These are phyloP conservation scores for Ganoderma leucocontextum DNA, from an alignment of 1,284 basidiomycete species.

Conservation along the genomic window DNA sequence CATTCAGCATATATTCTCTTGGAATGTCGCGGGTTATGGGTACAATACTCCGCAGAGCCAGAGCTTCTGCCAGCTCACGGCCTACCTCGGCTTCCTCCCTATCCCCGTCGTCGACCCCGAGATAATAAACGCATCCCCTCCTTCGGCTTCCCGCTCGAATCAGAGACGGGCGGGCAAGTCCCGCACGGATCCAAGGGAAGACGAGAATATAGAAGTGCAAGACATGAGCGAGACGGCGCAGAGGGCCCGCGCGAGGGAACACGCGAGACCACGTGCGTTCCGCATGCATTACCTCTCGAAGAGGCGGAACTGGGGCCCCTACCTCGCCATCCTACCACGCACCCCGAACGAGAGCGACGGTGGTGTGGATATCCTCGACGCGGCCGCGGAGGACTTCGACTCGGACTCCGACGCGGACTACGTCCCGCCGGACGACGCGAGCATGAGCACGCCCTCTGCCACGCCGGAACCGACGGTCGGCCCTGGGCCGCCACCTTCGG, in stretches of 20 bases:
- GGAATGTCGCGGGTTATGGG: slow-evolving; percentile 38
- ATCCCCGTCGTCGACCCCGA: slow-evolving; percentile 14
- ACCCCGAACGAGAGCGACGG: background rate
- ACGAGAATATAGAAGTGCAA: background rate
- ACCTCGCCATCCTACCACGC: slow-evolving; percentile 37
- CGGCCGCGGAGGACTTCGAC: slow-evolving; percentile 21
- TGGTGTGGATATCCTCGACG: slow-evolving; percentile 10
- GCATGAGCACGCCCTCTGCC: slow-evolving; percentile 15
- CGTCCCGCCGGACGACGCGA: slow-evolving; percentile 31
- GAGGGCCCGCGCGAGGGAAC: slow-evolving; percentile 25
- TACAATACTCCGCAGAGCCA: slow-evolving; percentile 26
- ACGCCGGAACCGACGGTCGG: slow-evolving; percentile 4
- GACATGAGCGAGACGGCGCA: slow-evolving; percentile 37
- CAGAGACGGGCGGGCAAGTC: too few relatives aligned
- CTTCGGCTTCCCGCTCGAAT: background rate
- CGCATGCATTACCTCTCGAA: slow-evolving; percentile 53
- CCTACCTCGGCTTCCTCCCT: slow-evolving; percentile 31
- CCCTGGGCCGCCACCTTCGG: background rate
- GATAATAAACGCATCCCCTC: background rate
- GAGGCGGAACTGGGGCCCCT: slow-evolving; percentile 57
- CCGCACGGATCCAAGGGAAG: background rate
- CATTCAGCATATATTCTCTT: slow-evolving; percentile 30
- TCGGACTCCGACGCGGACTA: slow-evolving; percentile 33
- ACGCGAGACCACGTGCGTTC: slow-evolving; percentile 53
- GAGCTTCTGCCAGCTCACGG: slow-evolving; percentile 27